Evolutionary conservation across 2,329 filamentous ascomycete species (phyloP), one percentile per base, ranked within the genome.

Genomic region (Fusarium sp.): DNA sequence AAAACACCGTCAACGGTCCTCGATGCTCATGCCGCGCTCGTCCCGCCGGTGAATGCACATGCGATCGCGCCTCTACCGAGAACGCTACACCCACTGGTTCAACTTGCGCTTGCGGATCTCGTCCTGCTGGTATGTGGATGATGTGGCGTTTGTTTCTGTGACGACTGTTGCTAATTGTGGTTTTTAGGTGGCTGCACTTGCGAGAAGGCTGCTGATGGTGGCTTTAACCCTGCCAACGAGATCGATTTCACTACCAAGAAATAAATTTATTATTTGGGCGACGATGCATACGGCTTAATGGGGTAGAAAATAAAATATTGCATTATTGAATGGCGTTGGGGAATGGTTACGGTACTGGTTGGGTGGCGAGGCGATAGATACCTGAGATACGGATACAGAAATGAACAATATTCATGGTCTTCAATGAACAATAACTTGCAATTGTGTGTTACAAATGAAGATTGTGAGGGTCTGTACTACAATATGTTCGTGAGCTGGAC

Each of bases 11-110:
- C 62, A 81, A 86, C 11, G 94, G 94, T 11, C 87, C 93, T 42
- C 88, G 93, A 76, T 97, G 94, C 87, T 94, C 93, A 47, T 97
- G 94, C 86, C 89, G 94, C 75, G 90, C 92, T 75, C 91, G 94
- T 62, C 92, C 93, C 27, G 93, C 92, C 65, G 93, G 93, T 66
- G 85, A 91, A 77, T 97, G 94, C 85, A 97, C 92, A 39, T 97
- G 94, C 80, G 92, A 93, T 72, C 89, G 93, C 60, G 87, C 93
- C 4, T 77, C 83, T 6, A 84, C 85, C 25, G 94, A 97, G 86
- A 97, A 97, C 83, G 81, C 84, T n/a, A 82, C 86, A 53, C 80
- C 85, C 11, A 70, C 83, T 7, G 92, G 91, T 22, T 84, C 85
- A 45, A 87, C 92, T 9, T 97, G 95, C 81, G 85, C 89, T 12